Evolutionary conservation across 2,329 filamentous ascomycete genomes (phyloP), one percentile per base, ranked within the genome.

Genomic region (Leptographium lundbergii): DNA sequence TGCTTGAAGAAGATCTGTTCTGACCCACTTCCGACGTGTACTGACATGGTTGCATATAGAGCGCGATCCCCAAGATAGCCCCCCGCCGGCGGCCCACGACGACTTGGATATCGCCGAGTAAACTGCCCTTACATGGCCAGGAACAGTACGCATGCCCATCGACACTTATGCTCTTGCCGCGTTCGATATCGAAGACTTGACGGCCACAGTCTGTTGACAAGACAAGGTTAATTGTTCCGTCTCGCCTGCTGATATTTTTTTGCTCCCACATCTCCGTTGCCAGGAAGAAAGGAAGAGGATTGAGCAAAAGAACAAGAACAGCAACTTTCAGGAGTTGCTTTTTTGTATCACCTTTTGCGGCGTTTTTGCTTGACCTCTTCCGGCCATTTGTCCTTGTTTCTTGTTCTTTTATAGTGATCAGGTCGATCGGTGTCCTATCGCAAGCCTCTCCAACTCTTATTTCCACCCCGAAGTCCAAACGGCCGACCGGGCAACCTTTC

Each of bases 91-190:
- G 63, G 86, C 85, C 67, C 90, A 96, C 69, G 94, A 99, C 72
- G 94, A 99, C 70, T 82, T 97, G 70, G 94, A 99, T 73, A 91
- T 94, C 69, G 92, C 91, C 68, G 94, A 97, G 76, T 86, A 77
- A 64, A 51, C 13, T 4, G 39, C 10, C 54, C 48, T 42, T 45
- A 56, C 34, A 42, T 42, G 27, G 24, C 47, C 11, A 50, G 25
- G 22, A 50, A 50, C 7, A 25, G 24, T 22, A 25, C 7, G 22
- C 50, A 32, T 22, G 42, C 9, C 6, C 19, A n/a, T 45, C 42
- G 7, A 19, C 42, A 45, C 42, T n/a, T 22, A n/a, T 39, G 11
- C 14, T 11, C 13, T 22, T 54, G 9, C 27, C 22, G 19, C 17
- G 9, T 45, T 45, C 47, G 47, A 50, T 25, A 7, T 36, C 22